Conservation (phyloP, 805 yeast genomes). For the Citeromyces nyonsensis region DNA sequence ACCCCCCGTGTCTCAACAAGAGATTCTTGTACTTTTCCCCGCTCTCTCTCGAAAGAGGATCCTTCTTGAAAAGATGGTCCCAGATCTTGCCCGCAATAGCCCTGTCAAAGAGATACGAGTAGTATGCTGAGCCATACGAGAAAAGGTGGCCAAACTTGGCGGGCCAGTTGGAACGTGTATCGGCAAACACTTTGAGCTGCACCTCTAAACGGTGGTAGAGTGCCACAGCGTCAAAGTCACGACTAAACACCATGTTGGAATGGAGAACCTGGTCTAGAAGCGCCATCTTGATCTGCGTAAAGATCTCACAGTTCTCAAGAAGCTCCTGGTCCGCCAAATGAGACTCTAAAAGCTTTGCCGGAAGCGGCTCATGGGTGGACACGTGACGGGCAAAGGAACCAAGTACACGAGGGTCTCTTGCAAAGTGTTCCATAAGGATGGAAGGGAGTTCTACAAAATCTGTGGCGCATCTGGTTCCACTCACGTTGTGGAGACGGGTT, state of each 20-base stretch:
- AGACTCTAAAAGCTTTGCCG: constrained; percentile 28
- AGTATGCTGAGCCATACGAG: constrained; percentile 89
- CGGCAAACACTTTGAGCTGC: constrained; percentile 46
- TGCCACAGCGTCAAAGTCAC: constrained; percentile 37
- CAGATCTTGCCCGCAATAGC: constrained; percentile 85
- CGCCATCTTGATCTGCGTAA: constrained; percentile 84
- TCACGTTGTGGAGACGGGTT: constrained; percentile 77
- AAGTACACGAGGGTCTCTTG: constrained; percentile 66
- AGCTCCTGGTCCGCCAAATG: constrained; percentile 35
- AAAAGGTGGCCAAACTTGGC: constrained; percentile 88
- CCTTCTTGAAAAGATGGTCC: constrained; percentile 49
- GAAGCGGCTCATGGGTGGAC: constrained; percentile 46
- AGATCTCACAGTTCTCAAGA: constrained; percentile 58
- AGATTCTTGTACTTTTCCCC: constrained; percentile 62
- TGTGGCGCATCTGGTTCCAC: constrained; percentile 91
- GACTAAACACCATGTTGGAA: constrained; percentile 19
- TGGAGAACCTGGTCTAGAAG: constrained; percentile 75
- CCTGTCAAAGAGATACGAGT: constrained; percentile 80
- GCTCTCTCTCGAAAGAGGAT: constrained; percentile 58
- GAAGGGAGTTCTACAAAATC: constrained; percentile 96
- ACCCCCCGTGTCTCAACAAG: constrained; percentile 87
- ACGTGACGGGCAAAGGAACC: constrained; percentile 59
- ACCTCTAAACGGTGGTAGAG: constrained; percentile 56
- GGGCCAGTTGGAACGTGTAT: constrained; percentile 69
- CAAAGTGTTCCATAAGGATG: constrained; percentile 90